A percentile compares a stretch with the other conserved stretches of the same genome.
These are phyloP conservation scores for Clavaria fumosa DNA, from an alignment of 768 basidiomycete species.

Conservation along the genomic window DNA sequence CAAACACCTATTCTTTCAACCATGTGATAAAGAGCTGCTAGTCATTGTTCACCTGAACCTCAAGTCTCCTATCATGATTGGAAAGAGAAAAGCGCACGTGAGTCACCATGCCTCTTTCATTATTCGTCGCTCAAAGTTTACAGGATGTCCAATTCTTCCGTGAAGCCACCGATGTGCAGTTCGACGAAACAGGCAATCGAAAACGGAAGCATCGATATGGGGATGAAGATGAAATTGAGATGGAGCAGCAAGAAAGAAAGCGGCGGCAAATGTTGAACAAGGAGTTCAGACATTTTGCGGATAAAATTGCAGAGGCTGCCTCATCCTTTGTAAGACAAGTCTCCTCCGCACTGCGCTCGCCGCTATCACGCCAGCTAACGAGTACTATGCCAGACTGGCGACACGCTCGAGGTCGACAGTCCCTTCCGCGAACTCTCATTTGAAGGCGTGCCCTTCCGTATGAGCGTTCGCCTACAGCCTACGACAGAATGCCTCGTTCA, in stretches of 20 bases:
- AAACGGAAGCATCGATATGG: conserved; percentile 95
- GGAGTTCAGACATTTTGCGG: conserved; percentile 86
- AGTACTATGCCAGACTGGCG: conserved; percentile 46
- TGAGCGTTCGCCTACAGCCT: conserved; percentile 87
- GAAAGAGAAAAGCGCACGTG: conserved; percentile 95
- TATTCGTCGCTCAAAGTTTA: conserved; percentile 2
- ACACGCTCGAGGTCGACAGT: conserved; percentile 83
- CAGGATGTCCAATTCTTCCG: conserved; percentile 98
- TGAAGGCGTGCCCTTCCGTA: conserved; percentile 91
- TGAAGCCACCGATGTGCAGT: conserved; percentile 93
- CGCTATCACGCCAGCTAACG: too few species aligned
- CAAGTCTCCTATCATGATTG: conserved; percentile 93
- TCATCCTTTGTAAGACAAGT: conserved; percentile 63
- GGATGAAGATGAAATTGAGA: conserved; percentile 97
- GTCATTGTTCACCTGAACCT: conserved; percentile 91
- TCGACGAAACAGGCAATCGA: conserved; percentile 98
- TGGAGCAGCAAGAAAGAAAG: conserved; percentile 93
- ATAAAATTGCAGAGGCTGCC: conserved; percentile 79
- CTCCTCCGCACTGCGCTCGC: background rate
- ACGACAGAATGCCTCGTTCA: conserved; percentile 95
- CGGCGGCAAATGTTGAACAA: conserved; percentile 81
- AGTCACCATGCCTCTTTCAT: conserved; percentile 15
- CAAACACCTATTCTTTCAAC: conserved; percentile 98
- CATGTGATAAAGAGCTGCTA: conserved; percentile 89
- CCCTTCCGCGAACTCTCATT: conserved; percentile 97